Percentiles rank a stretch among this genome's conserved stretches.
Conservation (phyloP, 176 grass and related monocot genomes). For the Aegilops tauschii region DNA sequence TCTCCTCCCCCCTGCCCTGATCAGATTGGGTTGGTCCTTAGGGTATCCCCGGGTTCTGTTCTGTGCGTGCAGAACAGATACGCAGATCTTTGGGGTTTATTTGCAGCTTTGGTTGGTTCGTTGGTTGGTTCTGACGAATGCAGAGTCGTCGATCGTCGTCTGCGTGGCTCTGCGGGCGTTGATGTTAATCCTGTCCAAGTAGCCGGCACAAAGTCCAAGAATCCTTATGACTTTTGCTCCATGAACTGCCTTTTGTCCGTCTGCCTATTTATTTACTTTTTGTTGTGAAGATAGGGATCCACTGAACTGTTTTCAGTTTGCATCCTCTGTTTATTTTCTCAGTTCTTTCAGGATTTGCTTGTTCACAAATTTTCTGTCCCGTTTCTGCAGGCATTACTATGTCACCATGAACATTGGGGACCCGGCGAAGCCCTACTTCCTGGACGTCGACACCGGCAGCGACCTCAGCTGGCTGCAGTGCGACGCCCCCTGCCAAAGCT, state of each 20-base stretch:
- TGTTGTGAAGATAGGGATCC: neutral
- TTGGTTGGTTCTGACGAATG: neutral
- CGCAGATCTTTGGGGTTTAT: neutral
- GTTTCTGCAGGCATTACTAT: constrained; percentile 55
- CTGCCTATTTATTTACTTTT: neutral
- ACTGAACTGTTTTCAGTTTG: neutral
- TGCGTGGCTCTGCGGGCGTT: constrained; percentile 25
- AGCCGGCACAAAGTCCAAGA: neutral
- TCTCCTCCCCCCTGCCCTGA: neutral
- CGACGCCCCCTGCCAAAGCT: constrained; percentile 78
- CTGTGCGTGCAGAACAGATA: neutral
- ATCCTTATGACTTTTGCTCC: neutral
- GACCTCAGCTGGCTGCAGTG: constrained; percentile 96
- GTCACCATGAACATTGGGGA: constrained; percentile 74
- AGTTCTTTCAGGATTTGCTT: neutral
- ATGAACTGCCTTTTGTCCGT: neutral
- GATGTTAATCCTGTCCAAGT: neutral
- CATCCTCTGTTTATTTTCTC: neutral
- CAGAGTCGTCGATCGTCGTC: neutral
- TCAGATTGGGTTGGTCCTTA: neutral
- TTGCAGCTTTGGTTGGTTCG: neutral
- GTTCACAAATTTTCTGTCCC: neutral
- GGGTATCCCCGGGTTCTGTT: neutral
- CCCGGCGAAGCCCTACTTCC: constrained; percentile 76
- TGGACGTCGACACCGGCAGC: constrained; percentile 94